phyloP scores from a whole-genome alignment of 2,329 filamentous ascomycete species.

The Annulohypoxylon truncatum region DNA sequence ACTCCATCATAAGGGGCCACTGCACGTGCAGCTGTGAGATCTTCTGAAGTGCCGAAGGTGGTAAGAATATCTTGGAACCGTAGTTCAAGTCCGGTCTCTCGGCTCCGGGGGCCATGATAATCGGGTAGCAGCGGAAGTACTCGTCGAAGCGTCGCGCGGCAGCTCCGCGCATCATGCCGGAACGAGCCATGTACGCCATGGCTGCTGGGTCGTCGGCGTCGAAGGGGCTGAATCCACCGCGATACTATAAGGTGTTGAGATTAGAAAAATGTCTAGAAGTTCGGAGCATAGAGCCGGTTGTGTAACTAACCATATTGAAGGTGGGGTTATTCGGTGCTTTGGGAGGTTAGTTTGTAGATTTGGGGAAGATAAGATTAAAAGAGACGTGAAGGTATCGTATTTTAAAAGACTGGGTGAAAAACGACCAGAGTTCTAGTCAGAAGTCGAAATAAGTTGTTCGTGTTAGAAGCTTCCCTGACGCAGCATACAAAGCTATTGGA shows the following conservation, averaged over 20 bases:
- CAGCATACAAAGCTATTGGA: slow-evolving; percentile 12
- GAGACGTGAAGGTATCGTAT: not conserved
- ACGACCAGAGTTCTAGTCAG: not conserved
- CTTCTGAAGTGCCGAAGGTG: slow-evolving; percentile 96
- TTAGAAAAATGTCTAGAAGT: not conserved
- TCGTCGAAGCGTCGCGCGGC: slow-evolving; percentile 88
- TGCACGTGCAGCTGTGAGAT: slow-evolving; percentile 95
- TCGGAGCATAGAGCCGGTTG: slow-evolving; percentile 4
- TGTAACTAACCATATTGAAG: slow-evolving; percentile 32
- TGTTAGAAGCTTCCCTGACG: slow-evolving; percentile 5
- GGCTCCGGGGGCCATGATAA: slow-evolving; percentile 91
- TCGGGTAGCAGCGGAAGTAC: slow-evolving; percentile 96
- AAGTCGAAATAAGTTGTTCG: not conserved
- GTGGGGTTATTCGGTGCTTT: slow-evolving; percentile 12
- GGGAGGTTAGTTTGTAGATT: slow-evolving; percentile 1
- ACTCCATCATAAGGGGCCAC: slow-evolving; percentile 96
- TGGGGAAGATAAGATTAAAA: not conserved
- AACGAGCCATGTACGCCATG: slow-evolving; percentile 62
- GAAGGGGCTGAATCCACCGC: slow-evolving; percentile 56
- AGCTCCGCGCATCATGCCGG: slow-evolving; percentile 58
- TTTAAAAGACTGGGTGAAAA: not conserved
- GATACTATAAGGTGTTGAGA: slow-evolving; percentile 24
- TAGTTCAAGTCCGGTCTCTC: slow-evolving; percentile 93
- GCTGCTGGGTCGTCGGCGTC: slow-evolving; percentile 62
- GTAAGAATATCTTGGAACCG: slow-evolving; percentile 96